phyloP scores from a whole-genome alignment of 257 asterid species.

The Lithospermum erythrorhizon region DNA sequence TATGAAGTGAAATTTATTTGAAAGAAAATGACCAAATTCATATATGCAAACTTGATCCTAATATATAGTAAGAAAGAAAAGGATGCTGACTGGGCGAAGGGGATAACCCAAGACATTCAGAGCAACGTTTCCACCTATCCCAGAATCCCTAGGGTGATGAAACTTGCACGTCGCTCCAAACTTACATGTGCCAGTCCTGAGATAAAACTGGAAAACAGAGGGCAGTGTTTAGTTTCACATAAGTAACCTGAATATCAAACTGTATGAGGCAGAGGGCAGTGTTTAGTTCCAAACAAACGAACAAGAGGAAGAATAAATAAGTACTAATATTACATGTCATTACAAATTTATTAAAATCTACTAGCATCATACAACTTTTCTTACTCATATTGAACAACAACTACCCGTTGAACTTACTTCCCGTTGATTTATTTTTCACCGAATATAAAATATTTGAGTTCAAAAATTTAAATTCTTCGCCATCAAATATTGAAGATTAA shows the following conservation, averaged over 20 bases:
- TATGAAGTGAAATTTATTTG: too few species aligned
- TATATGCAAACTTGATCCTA: not conserved
- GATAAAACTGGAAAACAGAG: slow-evolving; percentile 46
- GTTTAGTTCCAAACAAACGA: not conserved
- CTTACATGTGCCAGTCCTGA: slow-evolving; percentile 92
- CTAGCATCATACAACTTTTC: too few species aligned
- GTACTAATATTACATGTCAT: too few species aligned
- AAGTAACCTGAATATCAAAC: not conserved
- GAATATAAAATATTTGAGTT: too few species aligned
- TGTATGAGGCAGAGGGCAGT: too few species aligned
- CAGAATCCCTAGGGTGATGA: slow-evolving; percentile 88
- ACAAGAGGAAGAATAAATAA: not conserved
- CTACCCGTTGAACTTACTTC: too few species aligned
- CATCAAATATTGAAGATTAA: too few species aligned
- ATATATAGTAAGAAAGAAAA: slow-evolving; percentile 9
- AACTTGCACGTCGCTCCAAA: slow-evolving; percentile 87
- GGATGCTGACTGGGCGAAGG: slow-evolving; percentile 65
- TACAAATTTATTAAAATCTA: too few species aligned
- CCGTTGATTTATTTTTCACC: too few species aligned
- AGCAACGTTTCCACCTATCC: slow-evolving; percentile 76
- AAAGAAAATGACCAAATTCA: not conserved
- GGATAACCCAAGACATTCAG: slow-evolving; percentile 88
- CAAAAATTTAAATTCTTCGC: too few species aligned
- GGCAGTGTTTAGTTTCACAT: slow-evolving; percentile 2
- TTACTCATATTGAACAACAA: too few species aligned